Conservation (phyloP, 352 stramenopile genomes). For the Pythium phragmiticola region DNA sequence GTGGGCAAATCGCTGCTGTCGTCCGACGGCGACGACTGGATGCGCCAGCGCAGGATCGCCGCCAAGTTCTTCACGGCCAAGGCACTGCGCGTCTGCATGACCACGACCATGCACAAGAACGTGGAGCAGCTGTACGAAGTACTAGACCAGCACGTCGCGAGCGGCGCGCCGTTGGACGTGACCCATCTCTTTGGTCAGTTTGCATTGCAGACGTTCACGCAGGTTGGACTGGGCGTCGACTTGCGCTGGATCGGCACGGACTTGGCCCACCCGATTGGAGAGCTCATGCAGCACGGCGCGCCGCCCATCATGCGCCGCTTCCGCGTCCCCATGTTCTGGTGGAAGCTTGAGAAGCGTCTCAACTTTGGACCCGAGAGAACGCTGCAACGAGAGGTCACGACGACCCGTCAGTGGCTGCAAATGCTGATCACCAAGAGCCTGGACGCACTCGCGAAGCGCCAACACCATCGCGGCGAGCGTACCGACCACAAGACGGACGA, state of each 20-base stretch:
- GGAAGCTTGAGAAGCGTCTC: constrained; percentile 49
- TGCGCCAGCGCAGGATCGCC: too few species aligned
- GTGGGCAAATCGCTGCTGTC: too few species aligned
- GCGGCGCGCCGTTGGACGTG: too few species aligned
- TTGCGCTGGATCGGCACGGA: constrained; percentile 33
- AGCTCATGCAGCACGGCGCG: constrained; percentile 2
- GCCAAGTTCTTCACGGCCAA: too few species aligned
- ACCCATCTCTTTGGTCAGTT: constrained; percentile 19
- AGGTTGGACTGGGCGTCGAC: constrained; percentile 48
- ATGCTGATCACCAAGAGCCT: constrained; percentile 32
- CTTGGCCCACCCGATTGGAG: constrained; percentile 36
- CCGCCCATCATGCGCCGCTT: too few species aligned
- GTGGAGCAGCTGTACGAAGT: too few species aligned
- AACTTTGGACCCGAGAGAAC: constrained; percentile 41
- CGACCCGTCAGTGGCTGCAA: constrained; percentile 37
- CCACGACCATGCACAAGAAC: too few species aligned
- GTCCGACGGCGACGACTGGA: too few species aligned
- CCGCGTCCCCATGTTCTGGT: constrained; percentile 11
- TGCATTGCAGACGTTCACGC: constrained; percentile 47
- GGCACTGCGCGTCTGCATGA: too few species aligned
- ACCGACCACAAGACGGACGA: not conserved
- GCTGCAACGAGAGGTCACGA: constrained; percentile 25
- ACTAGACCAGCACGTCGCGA: too few species aligned
- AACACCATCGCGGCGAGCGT: constrained; percentile 41
- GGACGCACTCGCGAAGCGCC: constrained; percentile 12